Base-by-base conservation (phyloP, 768 basidiomycete species). In the Dioszegia crocea region DNA sequence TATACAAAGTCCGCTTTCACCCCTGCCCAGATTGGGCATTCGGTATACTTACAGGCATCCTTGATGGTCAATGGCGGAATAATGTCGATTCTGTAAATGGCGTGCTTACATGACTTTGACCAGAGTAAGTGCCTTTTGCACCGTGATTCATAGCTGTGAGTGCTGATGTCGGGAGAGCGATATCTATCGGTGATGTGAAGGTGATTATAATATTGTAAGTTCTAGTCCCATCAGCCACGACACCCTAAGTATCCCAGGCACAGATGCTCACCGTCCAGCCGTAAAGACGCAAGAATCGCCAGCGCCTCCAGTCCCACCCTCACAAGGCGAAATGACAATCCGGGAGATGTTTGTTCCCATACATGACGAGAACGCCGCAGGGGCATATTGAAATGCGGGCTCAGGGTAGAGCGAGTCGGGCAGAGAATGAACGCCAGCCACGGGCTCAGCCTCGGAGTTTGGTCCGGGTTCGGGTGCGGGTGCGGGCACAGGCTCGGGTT, bases 191-290 rank as follows among this genome's bases (percentile, higher is more conserved):
- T 39, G 56, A 40, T n/a, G 60, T 52, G 43, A 57, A 70, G 27
- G 45, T 60, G 27, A 70, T 55, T 12, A 60, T 58, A 30, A 69
- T 66, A 9, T 62, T 69, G 46, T 69, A 69, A 43, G 61, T 66
- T 12, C 67, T 68, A 31, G 10, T 49, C 27, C 3, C 3, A 10
- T 6, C 24, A n/a, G 8, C 26, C 21, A n/a, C n/a, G n/a, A n/a
- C n/a, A n/a, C n/a, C n/a, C n/a, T n/a, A n/a, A n/a, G n/a, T n/a
- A n/a, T n/a, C n/a, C n/a, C n/a, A n/a, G n/a, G n/a, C n/a, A n/a
- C n/a, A n/a, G n/a, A n/a, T n/a, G n/a, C 52, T 29, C 27, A 54
- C 52, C 41, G 23, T 54, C 52, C 52, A 14, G 39, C 41, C n/a
- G 52, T 54, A 30, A 54, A 54, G 10, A 54, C 52, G 26, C 52